Conservation (phyloP, 345 rosid species). For the Diplotaxis tenuifolia region DNA sequence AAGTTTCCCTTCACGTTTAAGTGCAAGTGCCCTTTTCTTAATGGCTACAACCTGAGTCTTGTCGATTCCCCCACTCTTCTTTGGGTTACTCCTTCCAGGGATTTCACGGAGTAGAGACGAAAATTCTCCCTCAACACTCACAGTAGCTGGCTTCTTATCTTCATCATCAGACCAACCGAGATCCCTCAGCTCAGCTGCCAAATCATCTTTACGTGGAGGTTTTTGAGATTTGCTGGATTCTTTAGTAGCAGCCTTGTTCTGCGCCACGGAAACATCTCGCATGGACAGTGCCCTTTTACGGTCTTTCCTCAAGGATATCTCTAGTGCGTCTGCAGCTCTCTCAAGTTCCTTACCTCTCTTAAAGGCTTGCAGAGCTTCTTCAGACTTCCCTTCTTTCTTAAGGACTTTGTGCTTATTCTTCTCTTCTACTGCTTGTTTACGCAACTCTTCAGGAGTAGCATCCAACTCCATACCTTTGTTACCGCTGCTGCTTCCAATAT, state of each 20-base stretch:
- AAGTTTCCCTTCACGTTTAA: slow-evolving; percentile 93
- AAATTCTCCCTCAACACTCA: slow-evolving; percentile 85
- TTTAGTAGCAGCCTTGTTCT: slow-evolving; percentile 41
- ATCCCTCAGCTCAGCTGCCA: slow-evolving; percentile 67
- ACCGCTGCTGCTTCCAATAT: slow-evolving; percentile 45
- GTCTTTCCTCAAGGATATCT: slow-evolving; percentile 54
- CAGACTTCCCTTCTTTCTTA: slow-evolving; percentile 77
- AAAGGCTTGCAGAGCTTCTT: slow-evolving; percentile 81
- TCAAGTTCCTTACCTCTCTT: slow-evolving; percentile 96
- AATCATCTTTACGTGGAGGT: slow-evolving; percentile 49
- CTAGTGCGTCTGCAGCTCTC: slow-evolving; percentile 81
- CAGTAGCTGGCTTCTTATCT: slow-evolving; percentile 46
- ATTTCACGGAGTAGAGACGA: slow-evolving; percentile 66
- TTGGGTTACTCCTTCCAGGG: slow-evolving; percentile 40
- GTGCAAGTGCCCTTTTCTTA: slow-evolving; percentile 72
- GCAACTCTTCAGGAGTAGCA: slow-evolving; percentile 64
- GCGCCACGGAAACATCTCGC: slow-evolving; percentile 36
- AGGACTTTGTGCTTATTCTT: slow-evolving; percentile 66
- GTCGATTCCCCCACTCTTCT: slow-evolving; percentile 39
- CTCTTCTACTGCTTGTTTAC: slow-evolving; percentile 70
- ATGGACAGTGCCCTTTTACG: slow-evolving; percentile 47
- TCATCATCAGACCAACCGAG: slow-evolving; percentile 84
- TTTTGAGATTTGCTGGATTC: slow-evolving; percentile 50
- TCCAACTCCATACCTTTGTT: slow-evolving; percentile 35
- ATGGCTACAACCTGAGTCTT: slow-evolving; percentile 61